Percentiles rank a stretch among this genome's conserved stretches.
Evolutionary conservation across 768 basidiomycete species (phyloP).

Genomic region (Leucocoprinus birnbaumii): DNA sequence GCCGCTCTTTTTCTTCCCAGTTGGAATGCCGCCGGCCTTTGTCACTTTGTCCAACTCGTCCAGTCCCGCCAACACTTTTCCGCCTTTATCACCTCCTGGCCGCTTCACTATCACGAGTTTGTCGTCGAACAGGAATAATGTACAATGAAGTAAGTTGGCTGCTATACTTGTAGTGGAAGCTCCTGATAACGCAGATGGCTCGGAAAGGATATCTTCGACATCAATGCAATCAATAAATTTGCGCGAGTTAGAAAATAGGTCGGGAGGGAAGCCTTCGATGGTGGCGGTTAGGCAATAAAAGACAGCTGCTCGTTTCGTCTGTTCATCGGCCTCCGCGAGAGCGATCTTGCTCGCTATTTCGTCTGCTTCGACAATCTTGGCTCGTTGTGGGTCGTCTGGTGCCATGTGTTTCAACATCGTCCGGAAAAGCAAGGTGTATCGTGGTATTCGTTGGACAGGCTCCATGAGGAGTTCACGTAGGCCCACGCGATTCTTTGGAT

Average conservation of each 20-base stretch:
- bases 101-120: constrained; percentile 91
- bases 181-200: constrained; percentile 44
- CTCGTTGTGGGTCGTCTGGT: constrained; percentile 70
- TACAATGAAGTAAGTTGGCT: constrained; percentile 67
- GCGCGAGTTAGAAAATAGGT: constrained; percentile 84
- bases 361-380: constrained; percentile 79
- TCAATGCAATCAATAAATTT: constrained; percentile 92
- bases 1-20: constrained; percentile 71
- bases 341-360: constrained; percentile 90
- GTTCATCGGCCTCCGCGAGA: constrained; percentile 86
- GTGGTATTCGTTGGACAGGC: constrained; percentile 92
- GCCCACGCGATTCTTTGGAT: constrained; percentile 77
- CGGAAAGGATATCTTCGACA: constrained; percentile 75
- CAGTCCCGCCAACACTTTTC: constrained; percentile 67
- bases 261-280: constrained; percentile 89
- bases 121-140: constrained; percentile 92
- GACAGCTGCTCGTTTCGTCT: constrained; percentile 85
- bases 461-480: constrained; percentile 93
- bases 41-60: constrained; percentile 76
- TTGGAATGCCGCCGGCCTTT: constrained; percentile 58
- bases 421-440: constrained; percentile 91
- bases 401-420: constrained; percentile 92
- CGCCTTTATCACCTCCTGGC: constrained; percentile 72
- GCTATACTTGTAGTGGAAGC: constrained; percentile 37
- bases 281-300: constrained; percentile 83